Evolutionary conservation across 1,284 basidiomycete genomes (phyloP).

Genomic region (Tremellales sp.): DNA sequence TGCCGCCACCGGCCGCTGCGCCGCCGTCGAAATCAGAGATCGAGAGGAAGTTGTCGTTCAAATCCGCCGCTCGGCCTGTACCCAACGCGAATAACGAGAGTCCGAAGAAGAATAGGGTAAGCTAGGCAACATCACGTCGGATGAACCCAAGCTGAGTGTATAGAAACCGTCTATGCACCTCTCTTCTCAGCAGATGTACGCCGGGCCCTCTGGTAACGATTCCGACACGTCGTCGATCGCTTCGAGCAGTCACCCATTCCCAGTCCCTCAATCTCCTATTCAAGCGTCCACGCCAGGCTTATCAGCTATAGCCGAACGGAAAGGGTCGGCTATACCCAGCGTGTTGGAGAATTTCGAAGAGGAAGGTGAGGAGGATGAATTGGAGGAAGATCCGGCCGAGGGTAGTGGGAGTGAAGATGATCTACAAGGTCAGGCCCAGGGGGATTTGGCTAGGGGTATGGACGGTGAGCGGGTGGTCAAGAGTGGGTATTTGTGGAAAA

Average conservation of each 20-base stretch:
- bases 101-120: slow-evolving; percentile 28
- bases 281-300: slow-evolving; percentile 20
- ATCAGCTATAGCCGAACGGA: slow-evolving; percentile 32
- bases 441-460: slow-evolving; percentile 56
- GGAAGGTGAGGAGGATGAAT: slow-evolving; percentile 55
- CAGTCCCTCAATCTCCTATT: slow-evolving; percentile 3
- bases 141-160: not conserved
- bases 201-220: slow-evolving; percentile 63
- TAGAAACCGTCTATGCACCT: slow-evolving; percentile 13
- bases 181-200: slow-evolving; percentile 1
- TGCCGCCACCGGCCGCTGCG: slow-evolving; percentile 49
- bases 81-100: slow-evolving; percentile 11
- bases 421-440: slow-evolving; percentile 28
- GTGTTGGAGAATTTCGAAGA: slow-evolving; percentile 67
- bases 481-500: slow-evolving; percentile 89
- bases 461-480: slow-evolving; percentile 77
- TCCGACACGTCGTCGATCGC: slow-evolving; percentile 77
- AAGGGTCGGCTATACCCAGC: slow-evolving; percentile 49
- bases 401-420: slow-evolving; percentile 12
- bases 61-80: slow-evolving; percentile 42
- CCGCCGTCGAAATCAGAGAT: slow-evolving; percentile 82
- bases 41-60: slow-evolving; percentile 76
- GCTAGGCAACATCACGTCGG: not conserved
- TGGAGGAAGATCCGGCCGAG: slow-evolving; percentile 58
- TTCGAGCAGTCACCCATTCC: slow-evolving; percentile 45